phyloP scores from a whole-genome alignment of 139 green algal species.

The Yamagishiella unicocca region DNA sequence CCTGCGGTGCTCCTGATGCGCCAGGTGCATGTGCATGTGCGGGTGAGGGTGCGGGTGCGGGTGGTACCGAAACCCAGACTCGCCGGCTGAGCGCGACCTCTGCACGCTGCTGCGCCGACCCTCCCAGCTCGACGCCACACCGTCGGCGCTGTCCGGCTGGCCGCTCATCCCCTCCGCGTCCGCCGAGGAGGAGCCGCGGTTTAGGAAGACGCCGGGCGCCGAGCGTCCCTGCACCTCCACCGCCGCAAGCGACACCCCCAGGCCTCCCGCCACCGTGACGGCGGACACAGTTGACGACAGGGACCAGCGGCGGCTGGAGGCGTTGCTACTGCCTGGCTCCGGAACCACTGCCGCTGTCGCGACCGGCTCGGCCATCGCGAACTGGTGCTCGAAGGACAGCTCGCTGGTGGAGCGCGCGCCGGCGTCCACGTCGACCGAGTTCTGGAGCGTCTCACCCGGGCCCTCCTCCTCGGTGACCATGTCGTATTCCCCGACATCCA shows the following conservation, averaged over 20 bases:
- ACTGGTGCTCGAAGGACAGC: slow-evolving; percentile 3
- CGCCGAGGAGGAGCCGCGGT: neutral
- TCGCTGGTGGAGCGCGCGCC: neutral
- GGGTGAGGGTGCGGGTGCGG: neutral
- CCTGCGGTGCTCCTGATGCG: slow-evolving; percentile 36
- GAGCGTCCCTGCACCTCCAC: neutral
- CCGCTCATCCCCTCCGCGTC: neutral
- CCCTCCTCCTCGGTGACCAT: too few species aligned
- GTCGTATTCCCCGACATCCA: too few species aligned
- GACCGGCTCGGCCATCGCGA: neutral
- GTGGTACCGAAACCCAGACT: neutral
- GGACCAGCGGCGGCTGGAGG: slow-evolving; percentile 2
- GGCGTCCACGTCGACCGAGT: neutral
- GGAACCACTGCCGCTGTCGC: neutral
- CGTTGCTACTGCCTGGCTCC: neutral
- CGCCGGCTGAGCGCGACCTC: slow-evolving; percentile 9
- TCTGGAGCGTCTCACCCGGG: too few species aligned
- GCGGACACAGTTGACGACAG: neutral
- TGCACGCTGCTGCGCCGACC: slow-evolving; percentile 6
- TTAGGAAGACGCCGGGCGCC: too few species aligned
- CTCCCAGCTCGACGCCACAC: too few species aligned
- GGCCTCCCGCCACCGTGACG: neutral
- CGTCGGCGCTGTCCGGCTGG: too few species aligned
- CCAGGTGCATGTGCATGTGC: neutral
- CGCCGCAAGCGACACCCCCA: neutral